Evolutionary conservation across 2,329 filamentous ascomycete genomes (phyloP).

Genomic region (Byssothecium circinans): DNA sequence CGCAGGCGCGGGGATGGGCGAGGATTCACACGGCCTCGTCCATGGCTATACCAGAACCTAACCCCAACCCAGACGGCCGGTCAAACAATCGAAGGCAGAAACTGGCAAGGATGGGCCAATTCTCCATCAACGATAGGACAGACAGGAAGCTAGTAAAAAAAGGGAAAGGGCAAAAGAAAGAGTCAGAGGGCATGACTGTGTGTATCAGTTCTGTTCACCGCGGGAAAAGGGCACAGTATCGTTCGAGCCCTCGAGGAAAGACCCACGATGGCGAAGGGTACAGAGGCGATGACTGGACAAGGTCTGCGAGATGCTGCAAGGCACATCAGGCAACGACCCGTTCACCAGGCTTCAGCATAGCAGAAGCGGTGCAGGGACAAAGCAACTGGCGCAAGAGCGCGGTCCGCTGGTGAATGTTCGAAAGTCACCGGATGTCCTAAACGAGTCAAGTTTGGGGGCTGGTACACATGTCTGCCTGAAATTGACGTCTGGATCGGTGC

Average conservation of each 20-base stretch:
- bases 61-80: constrained; percentile 10
- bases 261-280: constrained; percentile 14
- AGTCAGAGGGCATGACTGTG: constrained; percentile 30
- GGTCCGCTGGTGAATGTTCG: constrained; percentile 16
- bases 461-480: constrained; percentile 18
- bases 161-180: constrained; percentile 8
- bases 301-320: constrained; percentile 21
- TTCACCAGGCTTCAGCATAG: constrained; percentile 2
- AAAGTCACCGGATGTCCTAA: constrained; percentile 29
- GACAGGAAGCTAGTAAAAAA: constrained; percentile 12
- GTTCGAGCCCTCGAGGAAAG: constrained; percentile 16
- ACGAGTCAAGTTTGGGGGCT: constrained; percentile 28
- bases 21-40: constrained; percentile 40
- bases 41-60: constrained; percentile 27
- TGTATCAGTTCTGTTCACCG: too few relatives aligned
- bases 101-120: background rate
- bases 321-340: constrained; percentile 26
- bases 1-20: constrained; percentile 27
- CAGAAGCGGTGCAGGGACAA: constrained; percentile 8
- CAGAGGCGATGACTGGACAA: constrained; percentile 16
- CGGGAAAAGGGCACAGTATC: too few relatives aligned
- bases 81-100: constrained; percentile 25
- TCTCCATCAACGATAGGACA: constrained; percentile 30
- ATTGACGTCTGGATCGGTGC: constrained; percentile 1
- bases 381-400: constrained; percentile 2